Evolutionary conservation across 176 grass and related monocot species (phyloP).

Genomic region (Dendrocalamus sinicus): DNA sequence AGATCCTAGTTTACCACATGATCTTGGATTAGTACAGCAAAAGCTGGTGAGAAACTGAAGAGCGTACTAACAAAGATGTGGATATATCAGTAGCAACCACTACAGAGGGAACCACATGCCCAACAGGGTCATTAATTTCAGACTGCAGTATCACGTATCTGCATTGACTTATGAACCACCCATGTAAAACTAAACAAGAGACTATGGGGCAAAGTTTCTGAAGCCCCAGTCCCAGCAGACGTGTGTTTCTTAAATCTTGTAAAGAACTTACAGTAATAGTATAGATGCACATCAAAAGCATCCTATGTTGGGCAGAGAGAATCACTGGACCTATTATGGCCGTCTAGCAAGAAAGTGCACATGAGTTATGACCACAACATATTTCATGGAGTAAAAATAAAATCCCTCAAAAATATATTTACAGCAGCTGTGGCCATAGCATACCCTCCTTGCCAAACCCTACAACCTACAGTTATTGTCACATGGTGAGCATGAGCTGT

Average conservation of each 20-base stretch:
- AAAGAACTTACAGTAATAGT: slow-evolving; percentile 11
- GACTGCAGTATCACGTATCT: slow-evolving; percentile 40
- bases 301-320: slow-evolving; percentile 50
- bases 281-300: slow-evolving; percentile 45
- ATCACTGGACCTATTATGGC: slow-evolving; percentile 10
- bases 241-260: slow-evolving; percentile 36
- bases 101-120: slow-evolving; percentile 45
- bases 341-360: slow-evolving; percentile 11
- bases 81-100: slow-evolving; percentile 62
- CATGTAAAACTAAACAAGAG: slow-evolving; percentile 26
- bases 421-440: slow-evolving; percentile 13
- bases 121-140: slow-evolving; percentile 46
- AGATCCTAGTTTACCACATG: slow-evolving; percentile 60
- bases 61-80: slow-evolving; percentile 50
- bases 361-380: slow-evolving; percentile 19
- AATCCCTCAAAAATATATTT: neutral
- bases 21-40: slow-evolving; percentile 50
- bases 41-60: slow-evolving; percentile 53
- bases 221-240: slow-evolving; percentile 28
- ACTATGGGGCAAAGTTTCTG: slow-evolving; percentile 34
- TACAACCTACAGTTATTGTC: slow-evolving; percentile 27
- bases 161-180: slow-evolving; percentile 42
- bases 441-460: neutral
- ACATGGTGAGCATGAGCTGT: slow-evolving; percentile 7
- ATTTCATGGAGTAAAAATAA: neutral